Conservation (phyloP, 371 early-diverging fungal genomes). For the Nematocida homosporus region DNA sequence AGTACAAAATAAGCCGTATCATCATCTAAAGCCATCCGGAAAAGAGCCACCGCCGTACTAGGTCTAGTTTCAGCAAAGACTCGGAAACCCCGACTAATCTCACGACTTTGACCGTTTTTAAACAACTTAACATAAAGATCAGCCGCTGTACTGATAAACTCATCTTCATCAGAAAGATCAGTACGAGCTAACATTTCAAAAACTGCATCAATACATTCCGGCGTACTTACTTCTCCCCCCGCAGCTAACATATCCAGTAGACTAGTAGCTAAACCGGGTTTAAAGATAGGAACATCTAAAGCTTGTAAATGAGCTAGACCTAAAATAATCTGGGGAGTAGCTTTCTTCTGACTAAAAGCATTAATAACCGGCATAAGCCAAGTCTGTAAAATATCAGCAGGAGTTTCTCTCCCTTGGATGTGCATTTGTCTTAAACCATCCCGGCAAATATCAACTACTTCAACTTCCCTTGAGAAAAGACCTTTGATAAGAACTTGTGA, state of each 20-base stretch:
- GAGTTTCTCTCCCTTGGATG: slow-evolving; percentile 50
- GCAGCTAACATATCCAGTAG: slow-evolving; percentile 26
- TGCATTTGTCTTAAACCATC: slow-evolving; percentile 53
- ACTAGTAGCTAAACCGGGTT: slow-evolving; percentile 24
- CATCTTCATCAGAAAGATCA: slow-evolving; percentile 13
- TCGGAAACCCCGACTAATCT: slow-evolving; percentile 4
- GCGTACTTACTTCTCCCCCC: background rate
- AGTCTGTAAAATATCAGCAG: slow-evolving; percentile 37
- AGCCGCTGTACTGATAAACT: slow-evolving; percentile 39
- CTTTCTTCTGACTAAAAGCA: slow-evolving; percentile 46
- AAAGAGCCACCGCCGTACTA: slow-evolving; percentile 16
- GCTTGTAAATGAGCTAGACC: slow-evolving; percentile 39
- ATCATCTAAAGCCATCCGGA: slow-evolving; percentile 46
- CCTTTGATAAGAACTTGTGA: slow-evolving; percentile 55
- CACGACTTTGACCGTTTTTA: slow-evolving; percentile 21
- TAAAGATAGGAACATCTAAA: slow-evolving; percentile 30
- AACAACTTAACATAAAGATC: slow-evolving; percentile 29
- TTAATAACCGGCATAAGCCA: slow-evolving; percentile 46
- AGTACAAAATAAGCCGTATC: slow-evolving; percentile 50
- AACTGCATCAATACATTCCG: slow-evolving; percentile 14
- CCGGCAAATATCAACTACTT: slow-evolving; percentile 42
- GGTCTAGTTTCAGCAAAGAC: slow-evolving; percentile 17
- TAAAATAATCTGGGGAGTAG: slow-evolving; percentile 15
- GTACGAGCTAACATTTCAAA: slow-evolving; percentile 42
- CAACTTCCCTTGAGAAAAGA: slow-evolving; percentile 38